A percentile compares a stretch with the other conserved stretches of the same genome.
Conservation (phyloP, 495 filamentous ascomycete genomes). For the Penicillium roqueforti region DNA sequence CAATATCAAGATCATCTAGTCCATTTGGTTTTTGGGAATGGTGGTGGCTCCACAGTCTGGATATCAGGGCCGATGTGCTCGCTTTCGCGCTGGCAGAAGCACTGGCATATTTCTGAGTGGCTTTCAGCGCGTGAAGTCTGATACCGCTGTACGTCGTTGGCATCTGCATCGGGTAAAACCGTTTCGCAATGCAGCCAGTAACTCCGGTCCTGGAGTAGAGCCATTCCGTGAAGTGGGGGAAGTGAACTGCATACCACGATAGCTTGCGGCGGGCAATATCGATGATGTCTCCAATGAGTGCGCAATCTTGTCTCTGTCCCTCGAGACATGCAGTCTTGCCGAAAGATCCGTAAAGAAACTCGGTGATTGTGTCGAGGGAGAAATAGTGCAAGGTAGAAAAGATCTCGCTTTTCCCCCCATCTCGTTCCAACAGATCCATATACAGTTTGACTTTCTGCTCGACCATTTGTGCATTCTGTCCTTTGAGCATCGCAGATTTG, state of each 20-base stretch:
- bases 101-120: neutral
- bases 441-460: conserved; percentile 29
- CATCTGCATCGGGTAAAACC: conserved; percentile 21
- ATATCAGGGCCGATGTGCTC: neutral
- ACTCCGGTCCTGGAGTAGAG: neutral
- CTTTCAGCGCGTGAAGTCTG: neutral
- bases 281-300: conserved; percentile 31
- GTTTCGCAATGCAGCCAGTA: conserved; percentile 6
- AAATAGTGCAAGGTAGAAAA: conserved; percentile 40
- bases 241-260: conserved; percentile 35
- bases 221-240: conserved; percentile 25
- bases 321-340: conserved; percentile 23
- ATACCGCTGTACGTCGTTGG: neutral
- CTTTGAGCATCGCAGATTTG: conserved; percentile 28
- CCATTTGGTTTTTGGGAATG: neutral
- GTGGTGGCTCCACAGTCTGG: neutral
- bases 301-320: conserved; percentile 18
- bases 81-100: neutral
- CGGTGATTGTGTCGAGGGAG: conserved; percentile 39
- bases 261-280: conserved; percentile 28
- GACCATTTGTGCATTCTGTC: conserved; percentile 14
- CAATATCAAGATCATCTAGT: conserved; percentile 19
- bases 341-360: conserved; percentile 19
- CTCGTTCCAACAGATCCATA: conserved; percentile 23
- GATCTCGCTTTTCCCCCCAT: conserved; percentile 20